Base-by-base conservation (phyloP, 331 rosid genomes). In the Malus hybrid region DNA sequence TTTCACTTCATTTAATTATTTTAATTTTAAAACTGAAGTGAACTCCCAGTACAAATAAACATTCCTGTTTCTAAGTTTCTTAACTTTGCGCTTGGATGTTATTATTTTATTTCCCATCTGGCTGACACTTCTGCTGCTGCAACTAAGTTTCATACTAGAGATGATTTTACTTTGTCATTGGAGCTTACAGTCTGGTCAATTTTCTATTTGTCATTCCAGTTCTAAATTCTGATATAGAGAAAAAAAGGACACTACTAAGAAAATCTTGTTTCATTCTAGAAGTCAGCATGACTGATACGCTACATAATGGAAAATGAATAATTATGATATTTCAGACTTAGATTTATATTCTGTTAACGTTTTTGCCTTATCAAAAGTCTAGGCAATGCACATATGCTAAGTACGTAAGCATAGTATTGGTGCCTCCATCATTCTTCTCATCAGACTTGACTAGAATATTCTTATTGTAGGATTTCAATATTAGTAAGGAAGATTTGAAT, bases 391-490 rank as follows among this genome's bases (percentile, higher is more conserved):
- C 29, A 20, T 64, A 30, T 44, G 63, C 50, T 13, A 13, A 44
- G 34, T 65, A 12, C 52, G n/a, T 13, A 66, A 53, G 63, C 32
- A 20, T 28, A 20, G 9, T 46, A 10, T 20, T 66, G 42, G 18
- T 32, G 60, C 60, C 18, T 22, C 15, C 9, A 6, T 63, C 68
- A 30, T 63, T 63, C 79, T 66, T 72, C 39, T 58, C 57, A 26
- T 62, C 39, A 24, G 57, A 14, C 29, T 33, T 79, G 70, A 78
- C 75, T 65, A 15, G 18, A 33, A 57, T 13, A 16, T 79, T 84
- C 75, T 71, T 68, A 74, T 80, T 79, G 78, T 82, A 94, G 98
- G 95, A 86, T 75, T 91, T 91, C 78, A 94, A 94, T 71, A 82
- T 91, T 70, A 85, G 85, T 64, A 82, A 83, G 50, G 86, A 82